Percentiles rank a stretch among this genome's conserved stretches.
Conservation (phyloP, 257 asterid genomes). For the Voacanga thouarsii region DNA sequence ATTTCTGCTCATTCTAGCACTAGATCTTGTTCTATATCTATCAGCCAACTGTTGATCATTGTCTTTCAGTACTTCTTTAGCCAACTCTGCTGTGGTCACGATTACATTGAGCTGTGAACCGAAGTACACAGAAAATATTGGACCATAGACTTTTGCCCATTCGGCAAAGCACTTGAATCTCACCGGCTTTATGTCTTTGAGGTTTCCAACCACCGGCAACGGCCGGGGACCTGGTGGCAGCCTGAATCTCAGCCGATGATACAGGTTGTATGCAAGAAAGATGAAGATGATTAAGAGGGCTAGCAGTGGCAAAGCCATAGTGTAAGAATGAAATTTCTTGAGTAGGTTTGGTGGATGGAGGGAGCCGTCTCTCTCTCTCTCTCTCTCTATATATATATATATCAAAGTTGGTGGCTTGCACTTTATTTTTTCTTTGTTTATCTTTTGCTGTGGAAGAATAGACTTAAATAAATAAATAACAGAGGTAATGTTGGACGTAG, state of each 20-base stretch:
- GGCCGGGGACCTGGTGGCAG: slow-evolving; percentile 83
- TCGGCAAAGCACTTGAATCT: slow-evolving; percentile 76
- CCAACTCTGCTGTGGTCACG: slow-evolving; percentile 58
- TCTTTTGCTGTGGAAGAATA: too few species aligned
- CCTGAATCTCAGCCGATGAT: slow-evolving; percentile 53
- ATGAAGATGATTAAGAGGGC: slow-evolving; percentile 22
- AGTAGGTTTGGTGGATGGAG: not conserved
- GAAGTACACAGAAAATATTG: slow-evolving; percentile 69
- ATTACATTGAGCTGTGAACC: slow-evolving; percentile 66
- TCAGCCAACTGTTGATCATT: slow-evolving; percentile 83
- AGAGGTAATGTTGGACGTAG: too few species aligned
- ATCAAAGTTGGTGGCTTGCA: not conserved
- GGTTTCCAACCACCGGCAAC: slow-evolving; percentile 68
- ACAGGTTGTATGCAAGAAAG: slow-evolving; percentile 40
- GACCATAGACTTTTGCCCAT: slow-evolving; percentile 70
- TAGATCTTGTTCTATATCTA: slow-evolving; percentile 63
- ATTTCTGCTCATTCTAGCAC: slow-evolving; percentile 67
- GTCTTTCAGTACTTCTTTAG: slow-evolving; percentile 66
- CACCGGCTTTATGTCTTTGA: slow-evolving; percentile 71
- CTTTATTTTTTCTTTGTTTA: too few species aligned
- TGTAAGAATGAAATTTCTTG: not conserved
- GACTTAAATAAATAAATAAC: too few species aligned
- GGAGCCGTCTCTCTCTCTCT: too few species aligned
- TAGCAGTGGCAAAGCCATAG: not conserved
- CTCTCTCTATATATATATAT: too few species aligned